Percentiles rank a stretch among this genome's conserved stretches.
Evolutionary conservation across 2,329 filamentous ascomycete genomes (phyloP).

Genomic region (Aspergillus sp.): DNA sequence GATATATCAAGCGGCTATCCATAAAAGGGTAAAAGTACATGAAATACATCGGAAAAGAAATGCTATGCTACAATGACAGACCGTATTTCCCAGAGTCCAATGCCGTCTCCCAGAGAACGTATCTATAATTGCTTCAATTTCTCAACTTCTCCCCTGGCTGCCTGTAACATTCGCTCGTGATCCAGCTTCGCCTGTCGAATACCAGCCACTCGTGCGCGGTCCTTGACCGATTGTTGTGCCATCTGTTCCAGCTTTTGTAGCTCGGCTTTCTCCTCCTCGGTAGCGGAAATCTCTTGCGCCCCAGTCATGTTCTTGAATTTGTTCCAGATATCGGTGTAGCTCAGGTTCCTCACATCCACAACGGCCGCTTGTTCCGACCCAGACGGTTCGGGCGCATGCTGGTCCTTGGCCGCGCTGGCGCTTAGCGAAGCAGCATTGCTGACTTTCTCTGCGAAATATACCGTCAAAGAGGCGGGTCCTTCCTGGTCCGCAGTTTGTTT

Average conservation of each 20-base stretch:
- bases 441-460: slow-evolving; percentile 41
- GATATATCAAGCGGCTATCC: too few relatives aligned
- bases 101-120: slow-evolving; percentile 1
- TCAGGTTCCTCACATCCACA: slow-evolving; percentile 40
- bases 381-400: slow-evolving; percentile 34
- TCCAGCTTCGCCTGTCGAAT: slow-evolving; percentile 47
- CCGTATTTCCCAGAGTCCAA: slow-evolving; percentile 18
- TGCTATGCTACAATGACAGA: slow-evolving; percentile 25
- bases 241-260: slow-evolving; percentile 37
- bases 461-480: slow-evolving; percentile 38
- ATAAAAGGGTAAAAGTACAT: slow-evolving; percentile 19
- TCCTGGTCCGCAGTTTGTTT: slow-evolving; percentile 62
- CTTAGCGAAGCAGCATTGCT: slow-evolving; percentile 29
- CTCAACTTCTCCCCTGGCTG: slow-evolving; percentile 45
- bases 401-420: slow-evolving; percentile 27
- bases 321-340: slow-evolving; percentile 44
- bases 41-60: slow-evolving; percentile 17
- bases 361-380: slow-evolving; percentile 33
- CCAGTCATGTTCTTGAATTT: slow-evolving; percentile 43
- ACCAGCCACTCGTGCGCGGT: slow-evolving; percentile 37
- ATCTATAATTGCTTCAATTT: slow-evolving; percentile 37
- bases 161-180: slow-evolving; percentile 45
- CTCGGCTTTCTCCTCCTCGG: slow-evolving; percentile 36
- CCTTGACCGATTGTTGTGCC: slow-evolving; percentile 36
- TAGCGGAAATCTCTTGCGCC: slow-evolving; percentile 36